Evolutionary conservation across 352 stramenopile genomes (phyloP).

Genomic region (Phytophthora syringae): DNA sequence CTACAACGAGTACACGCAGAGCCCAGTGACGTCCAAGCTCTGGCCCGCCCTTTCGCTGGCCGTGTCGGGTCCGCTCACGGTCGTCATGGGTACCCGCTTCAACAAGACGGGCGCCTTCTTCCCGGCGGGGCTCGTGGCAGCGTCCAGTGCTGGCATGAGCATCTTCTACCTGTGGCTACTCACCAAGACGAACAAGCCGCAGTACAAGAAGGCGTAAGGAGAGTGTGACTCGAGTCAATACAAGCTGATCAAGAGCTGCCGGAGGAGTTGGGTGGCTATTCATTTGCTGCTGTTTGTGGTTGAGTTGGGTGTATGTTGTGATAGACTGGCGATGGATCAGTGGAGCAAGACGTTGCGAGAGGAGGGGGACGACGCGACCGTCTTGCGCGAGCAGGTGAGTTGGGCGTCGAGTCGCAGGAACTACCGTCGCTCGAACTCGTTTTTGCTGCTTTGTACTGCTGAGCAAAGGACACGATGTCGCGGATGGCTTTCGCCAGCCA

Average conservation of each 20-base stretch:
- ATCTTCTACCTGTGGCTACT: constrained; percentile 85
- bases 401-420: constrained; percentile 15
- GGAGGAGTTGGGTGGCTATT: too few species aligned
- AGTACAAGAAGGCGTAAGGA: constrained; percentile 78
- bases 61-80: constrained; percentile 73
- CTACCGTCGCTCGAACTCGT: constrained; percentile 14
- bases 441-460: constrained; percentile 65
- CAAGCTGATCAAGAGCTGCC: too few species aligned
- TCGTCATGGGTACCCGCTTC: constrained; percentile 81
- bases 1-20: constrained; percentile 87
- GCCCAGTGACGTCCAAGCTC: constrained; percentile 78
- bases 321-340: too few species aligned
- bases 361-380: constrained; percentile 13
- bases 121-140: constrained; percentile 66
- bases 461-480: constrained; percentile 68
- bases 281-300: too few species aligned
- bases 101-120: constrained; percentile 79
- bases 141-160: constrained; percentile 75
- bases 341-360: constrained; percentile 25
- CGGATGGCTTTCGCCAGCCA: constrained; percentile 77
- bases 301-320: neutral
- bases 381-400: neutral
- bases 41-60: constrained; percentile 74
- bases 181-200: constrained; percentile 66
- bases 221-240: constrained; percentile 14